Evolutionary conservation across 257 asterid genomes (phyloP).

Genomic region (Schizonepeta tenuifolia): DNA sequence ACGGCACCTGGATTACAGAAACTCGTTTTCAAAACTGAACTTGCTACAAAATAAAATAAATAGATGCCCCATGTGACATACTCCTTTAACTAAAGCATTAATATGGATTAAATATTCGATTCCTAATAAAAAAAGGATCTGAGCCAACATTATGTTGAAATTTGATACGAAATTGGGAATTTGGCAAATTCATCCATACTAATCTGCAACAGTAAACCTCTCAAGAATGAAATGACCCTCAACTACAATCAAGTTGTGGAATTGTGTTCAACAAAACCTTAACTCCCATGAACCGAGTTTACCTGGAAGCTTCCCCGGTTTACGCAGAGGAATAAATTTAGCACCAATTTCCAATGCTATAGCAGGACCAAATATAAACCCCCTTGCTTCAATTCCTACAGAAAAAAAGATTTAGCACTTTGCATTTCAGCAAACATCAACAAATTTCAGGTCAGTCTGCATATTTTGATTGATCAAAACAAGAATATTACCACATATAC

Average conservation of each 20-base stretch:
- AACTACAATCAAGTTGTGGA: not conserved
- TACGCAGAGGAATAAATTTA: conserved; percentile 66
- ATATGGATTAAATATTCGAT: not conserved
- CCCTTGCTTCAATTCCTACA: conserved; percentile 83
- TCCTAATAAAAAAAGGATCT: too few species aligned
- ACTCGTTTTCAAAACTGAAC: not conserved
- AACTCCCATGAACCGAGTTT: conserved; percentile 1
- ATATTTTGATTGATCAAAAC: conserved; percentile 5
- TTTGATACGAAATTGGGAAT: not conserved
- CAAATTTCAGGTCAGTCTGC: not conserved
- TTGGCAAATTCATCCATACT: not conserved
- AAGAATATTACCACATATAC: not conserved
- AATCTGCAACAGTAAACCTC: not conserved
- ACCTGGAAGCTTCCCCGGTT: conserved; percentile 83
- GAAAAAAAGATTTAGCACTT: conserved; percentile 10
- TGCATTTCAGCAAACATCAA: conserved; percentile 20
- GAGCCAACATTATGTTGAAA: not conserved
- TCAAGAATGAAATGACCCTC: not conserved
- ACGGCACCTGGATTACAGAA: conserved; percentile 52
- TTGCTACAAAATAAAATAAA: not conserved
- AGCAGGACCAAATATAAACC: conserved; percentile 75
- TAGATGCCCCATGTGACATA: too few species aligned
- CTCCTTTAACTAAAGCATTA: too few species aligned
- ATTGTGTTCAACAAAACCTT: not conserved
- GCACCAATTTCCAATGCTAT: conserved; percentile 86